Percentiles rank a stretch among this genome's conserved stretches.
Evolutionary conservation across 495 filamentous ascomycete genomes (phyloP).

Genomic region (Pseudomonodictys pantanalensis): DNA sequence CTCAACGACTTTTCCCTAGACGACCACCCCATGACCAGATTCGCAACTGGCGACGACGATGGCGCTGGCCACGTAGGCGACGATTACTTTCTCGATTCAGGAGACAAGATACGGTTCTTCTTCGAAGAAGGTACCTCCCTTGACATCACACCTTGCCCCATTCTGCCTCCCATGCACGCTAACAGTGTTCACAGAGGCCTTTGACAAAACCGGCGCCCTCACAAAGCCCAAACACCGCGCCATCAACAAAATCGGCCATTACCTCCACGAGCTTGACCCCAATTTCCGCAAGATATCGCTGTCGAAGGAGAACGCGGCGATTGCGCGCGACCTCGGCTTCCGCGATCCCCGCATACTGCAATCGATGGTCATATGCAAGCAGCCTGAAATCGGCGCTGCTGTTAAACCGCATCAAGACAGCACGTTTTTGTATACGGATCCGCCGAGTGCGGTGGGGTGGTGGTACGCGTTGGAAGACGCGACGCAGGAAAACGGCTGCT

Average conservation of each 20-base stretch:
- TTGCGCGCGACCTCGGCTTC: constrained; percentile 73
- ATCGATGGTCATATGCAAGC: constrained; percentile 98
- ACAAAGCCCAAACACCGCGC: constrained; percentile 73
- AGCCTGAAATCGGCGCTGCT: constrained; percentile 87
- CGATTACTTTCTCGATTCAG: constrained; percentile 84
- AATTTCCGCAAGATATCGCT: constrained; percentile 65
- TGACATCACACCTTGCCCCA: background rate
- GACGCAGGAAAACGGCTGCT: constrained; percentile 75
- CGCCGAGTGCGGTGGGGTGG: constrained; percentile 86
- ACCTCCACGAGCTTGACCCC: constrained; percentile 70
- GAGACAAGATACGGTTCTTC: constrained; percentile 93
- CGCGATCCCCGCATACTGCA: constrained; percentile 73
- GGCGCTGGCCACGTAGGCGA: constrained; percentile 75
- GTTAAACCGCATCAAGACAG: constrained; percentile 88
- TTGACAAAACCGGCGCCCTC: constrained; percentile 57
- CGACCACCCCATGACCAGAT: constrained; percentile 86
- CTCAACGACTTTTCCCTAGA: constrained; percentile 72
- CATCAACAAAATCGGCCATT: constrained; percentile 97
- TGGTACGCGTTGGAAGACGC: constrained; percentile 97
- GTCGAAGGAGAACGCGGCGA: constrained; percentile 53
- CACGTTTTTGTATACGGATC: constrained; percentile 88
- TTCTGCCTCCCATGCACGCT: background rate
- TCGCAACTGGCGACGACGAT: constrained; percentile 71
- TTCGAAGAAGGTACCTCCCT: constrained; percentile 70
- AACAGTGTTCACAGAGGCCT: constrained; percentile 53